Evolutionary conservation across 108 stramenopile species (phyloP).

Genomic region (Fistulifera pelliculosa): DNA sequence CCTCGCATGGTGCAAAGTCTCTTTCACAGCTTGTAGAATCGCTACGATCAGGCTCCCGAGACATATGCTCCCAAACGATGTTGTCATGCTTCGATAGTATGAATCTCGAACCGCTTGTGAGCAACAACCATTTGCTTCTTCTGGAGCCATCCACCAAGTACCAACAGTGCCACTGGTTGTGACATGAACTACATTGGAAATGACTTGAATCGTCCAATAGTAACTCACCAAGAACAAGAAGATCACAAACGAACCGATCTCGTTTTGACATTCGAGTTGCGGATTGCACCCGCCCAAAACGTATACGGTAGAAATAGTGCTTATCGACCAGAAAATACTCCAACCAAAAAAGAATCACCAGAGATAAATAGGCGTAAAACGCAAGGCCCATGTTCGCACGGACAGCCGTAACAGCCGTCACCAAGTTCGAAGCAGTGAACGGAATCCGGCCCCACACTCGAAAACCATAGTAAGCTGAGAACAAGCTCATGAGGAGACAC

Average conservation of each 20-base stretch:
- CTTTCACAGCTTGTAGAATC: conserved; percentile 50
- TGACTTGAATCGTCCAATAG: conserved; percentile 72
- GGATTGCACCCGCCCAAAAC: conserved; percentile 36
- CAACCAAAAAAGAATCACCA: conserved; percentile 38
- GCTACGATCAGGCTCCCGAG: conserved; percentile 71
- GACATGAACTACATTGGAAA: conserved; percentile 72
- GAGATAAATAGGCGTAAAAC: conserved; percentile 39
- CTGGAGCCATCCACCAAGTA: conserved; percentile 81
- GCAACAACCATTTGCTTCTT: conserved; percentile 51
- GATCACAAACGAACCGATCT: conserved; percentile 15
- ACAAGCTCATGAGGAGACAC: conserved; percentile 28
- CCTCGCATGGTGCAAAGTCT: conserved; percentile 40
- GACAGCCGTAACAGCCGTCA: conserved; percentile 60
- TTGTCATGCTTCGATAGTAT: conserved; percentile 47
- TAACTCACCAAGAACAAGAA: conserved; percentile 63
- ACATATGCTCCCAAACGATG: conserved; percentile 74
- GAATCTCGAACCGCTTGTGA: conserved; percentile 49
- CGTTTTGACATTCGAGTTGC: conserved; percentile 36
- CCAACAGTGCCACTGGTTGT: conserved; percentile 79
- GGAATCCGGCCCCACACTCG: conserved; percentile 67
- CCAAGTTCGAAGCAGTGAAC: conserved; percentile 66
- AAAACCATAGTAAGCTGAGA: conserved; percentile 46
- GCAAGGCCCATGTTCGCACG: conserved; percentile 53
- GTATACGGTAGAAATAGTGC: conserved; percentile 39
- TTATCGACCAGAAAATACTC: conserved; percentile 1